Evolutionary conservation across 768 basidiomycete genomes (phyloP).

Genomic region (Trametes elegans): DNA sequence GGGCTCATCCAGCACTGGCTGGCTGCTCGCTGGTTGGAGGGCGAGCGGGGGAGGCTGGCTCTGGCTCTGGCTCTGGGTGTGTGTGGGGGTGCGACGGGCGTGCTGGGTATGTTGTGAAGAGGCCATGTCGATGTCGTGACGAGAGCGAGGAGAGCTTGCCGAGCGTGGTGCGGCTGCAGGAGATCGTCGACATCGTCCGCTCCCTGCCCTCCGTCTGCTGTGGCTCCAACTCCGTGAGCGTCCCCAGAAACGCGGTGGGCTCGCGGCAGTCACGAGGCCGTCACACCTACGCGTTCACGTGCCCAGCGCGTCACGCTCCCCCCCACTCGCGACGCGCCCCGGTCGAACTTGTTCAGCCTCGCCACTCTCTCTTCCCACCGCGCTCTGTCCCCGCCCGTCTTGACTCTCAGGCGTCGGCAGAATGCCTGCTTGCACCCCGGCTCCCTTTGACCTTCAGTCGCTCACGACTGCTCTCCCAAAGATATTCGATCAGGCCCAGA

Average conservation of each 20-base stretch:
- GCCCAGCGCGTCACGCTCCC: slow-evolving; percentile 13
- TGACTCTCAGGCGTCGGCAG: not conserved
- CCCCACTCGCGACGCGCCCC: not conserved
- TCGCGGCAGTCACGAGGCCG: not conserved
- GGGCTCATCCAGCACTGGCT: slow-evolving; percentile 27
- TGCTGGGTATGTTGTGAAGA: slow-evolving; percentile 17
- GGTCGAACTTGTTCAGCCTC: not conserved
- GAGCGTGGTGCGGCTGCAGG: not conserved
- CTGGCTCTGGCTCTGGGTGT: not conserved
- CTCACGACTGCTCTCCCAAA: slow-evolving; percentile 43
- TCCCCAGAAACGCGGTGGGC: slow-evolving; percentile 1
- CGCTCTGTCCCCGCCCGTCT: not conserved
- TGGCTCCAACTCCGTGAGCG: not conserved
- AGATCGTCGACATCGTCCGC: not conserved
- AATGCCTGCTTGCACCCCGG: slow-evolving; percentile 30
- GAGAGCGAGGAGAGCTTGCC: slow-evolving; percentile 2
- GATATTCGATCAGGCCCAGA: slow-evolving; percentile 81
- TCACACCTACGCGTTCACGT: slow-evolving; percentile 12
- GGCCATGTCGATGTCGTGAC: slow-evolving; percentile 16
- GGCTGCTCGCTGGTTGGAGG: too few relatives aligned
- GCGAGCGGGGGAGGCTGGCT: too few relatives aligned
- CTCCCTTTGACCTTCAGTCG: slow-evolving; percentile 27
- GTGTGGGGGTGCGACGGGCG: not conserved
- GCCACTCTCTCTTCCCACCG: not conserved
- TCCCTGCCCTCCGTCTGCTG: not conserved